Conservation (phyloP, 2,329 filamentous ascomycete species). For the Pseudomassariella vexata region DNA sequence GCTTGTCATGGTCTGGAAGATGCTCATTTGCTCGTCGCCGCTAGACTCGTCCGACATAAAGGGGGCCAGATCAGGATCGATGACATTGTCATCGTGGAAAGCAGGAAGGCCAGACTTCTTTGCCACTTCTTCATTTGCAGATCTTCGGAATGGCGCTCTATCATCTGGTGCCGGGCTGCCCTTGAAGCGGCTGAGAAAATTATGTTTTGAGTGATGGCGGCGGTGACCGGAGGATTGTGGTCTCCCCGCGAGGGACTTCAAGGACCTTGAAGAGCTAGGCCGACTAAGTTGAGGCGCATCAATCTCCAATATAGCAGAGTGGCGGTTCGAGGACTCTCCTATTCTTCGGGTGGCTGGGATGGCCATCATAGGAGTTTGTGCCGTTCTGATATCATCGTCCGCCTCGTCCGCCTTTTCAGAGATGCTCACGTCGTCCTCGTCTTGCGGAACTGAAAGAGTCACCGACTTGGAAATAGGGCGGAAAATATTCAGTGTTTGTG, state of each 20-base stretch:
- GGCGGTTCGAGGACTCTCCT: conserved; percentile 73
- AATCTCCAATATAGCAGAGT: conserved; percentile 86
- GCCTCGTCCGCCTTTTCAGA: conserved; percentile 35
- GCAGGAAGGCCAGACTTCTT: conserved; percentile 69
- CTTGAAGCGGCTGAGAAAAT: conserved; percentile 72
- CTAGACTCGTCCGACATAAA: conserved; percentile 97
- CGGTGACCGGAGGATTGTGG: conserved; percentile 77
- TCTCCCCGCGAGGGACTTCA: conserved; percentile 69
- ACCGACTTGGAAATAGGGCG: conserved; percentile 44
- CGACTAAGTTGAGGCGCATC: conserved; percentile 76
- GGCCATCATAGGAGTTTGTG: conserved; percentile 67
- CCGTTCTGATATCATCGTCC: conserved; percentile 43
- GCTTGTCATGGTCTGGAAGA: conserved; percentile 71
- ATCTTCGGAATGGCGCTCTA: conserved; percentile 79
- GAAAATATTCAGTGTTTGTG: conserved; percentile 58
- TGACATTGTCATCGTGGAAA: conserved; percentile 98
- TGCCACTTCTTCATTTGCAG: conserved; percentile 58
- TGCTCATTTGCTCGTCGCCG: conserved; percentile 84
- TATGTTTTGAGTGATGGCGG: conserved; percentile 82
- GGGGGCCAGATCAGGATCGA: conserved; percentile 89
- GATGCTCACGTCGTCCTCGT: conserved; percentile 32
- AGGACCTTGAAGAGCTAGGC: conserved; percentile 88
- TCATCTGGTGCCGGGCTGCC: conserved; percentile 57
- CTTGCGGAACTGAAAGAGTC: conserved; percentile 29
- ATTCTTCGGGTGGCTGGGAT: conserved; percentile 60